Percentiles rank a stretch among this genome's conserved stretches.
Conservation (phyloP, 108 stramenopile genomes). For the Seminavis robusta region DNA sequence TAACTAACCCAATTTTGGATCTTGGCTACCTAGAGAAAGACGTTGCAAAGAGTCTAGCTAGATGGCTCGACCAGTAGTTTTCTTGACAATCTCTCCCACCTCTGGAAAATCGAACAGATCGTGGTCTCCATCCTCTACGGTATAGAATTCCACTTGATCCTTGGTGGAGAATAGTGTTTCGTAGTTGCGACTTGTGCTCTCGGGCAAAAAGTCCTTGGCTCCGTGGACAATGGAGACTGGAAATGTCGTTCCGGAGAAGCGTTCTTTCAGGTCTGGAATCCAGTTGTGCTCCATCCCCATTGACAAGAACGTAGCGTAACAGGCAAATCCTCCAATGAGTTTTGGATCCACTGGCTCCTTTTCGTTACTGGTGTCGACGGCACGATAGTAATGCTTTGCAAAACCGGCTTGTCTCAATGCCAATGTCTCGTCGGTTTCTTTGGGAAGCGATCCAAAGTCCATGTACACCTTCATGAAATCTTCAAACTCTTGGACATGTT, state of each 20-base stretch:
- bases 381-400: conserved; percentile 8
- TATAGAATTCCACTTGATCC: conserved; percentile 1
- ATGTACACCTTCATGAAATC: conserved; percentile 8
- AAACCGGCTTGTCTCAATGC: conserved; percentile 13
- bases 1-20: too few species aligned
- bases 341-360: background rate
- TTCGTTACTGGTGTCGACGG: background rate
- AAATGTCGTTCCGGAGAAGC: conserved; percentile 2
- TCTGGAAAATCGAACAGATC: conserved; percentile 11
- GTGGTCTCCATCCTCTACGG: conserved; percentile 2
- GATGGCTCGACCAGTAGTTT: too few species aligned
- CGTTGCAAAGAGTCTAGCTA: too few species aligned
- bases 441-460: conserved; percentile 7
- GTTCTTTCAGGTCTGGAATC: background rate
- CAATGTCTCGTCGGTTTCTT: conserved; percentile 18
- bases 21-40: too few species aligned
- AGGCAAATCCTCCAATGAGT: conserved; percentile 12
- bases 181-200: conserved; percentile 4
- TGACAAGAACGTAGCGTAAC: conserved; percentile 11
- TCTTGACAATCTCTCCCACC: conserved; percentile 7
- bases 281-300: conserved; percentile 21
- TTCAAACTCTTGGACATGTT: conserved; percentile 5
- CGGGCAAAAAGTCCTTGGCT: conserved; percentile 9
- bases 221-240: conserved; percentile 19
- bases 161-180: background rate